Evolutionary conservation across 148 eudicot species (phyloP), one percentile per base, ranked within the genome.

Genomic region (Pouteria glomerata): DNA sequence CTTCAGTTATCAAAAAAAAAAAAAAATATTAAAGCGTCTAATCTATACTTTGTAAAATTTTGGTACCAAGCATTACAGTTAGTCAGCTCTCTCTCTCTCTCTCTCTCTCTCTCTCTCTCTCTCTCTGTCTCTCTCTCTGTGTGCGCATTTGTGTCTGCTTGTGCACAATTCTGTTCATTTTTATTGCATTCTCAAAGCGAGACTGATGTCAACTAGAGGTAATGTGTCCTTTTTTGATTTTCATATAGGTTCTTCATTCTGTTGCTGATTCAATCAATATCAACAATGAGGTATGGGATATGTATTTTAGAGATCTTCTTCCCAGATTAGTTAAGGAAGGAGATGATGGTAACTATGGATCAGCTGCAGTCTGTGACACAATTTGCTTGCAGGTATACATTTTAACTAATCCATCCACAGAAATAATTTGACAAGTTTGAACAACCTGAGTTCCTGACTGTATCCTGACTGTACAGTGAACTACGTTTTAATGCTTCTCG

Each of bases 301-400:
- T 89, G 85, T 95, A 95, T 83, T 91, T 95, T 76, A 85, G 79
- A 50, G 86, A 85, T 78, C 84, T 95, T 80, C 89, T 95, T 66
- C 96, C 98, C 33, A 77, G 98, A 72, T 78, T 95, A 62, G 98
- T 88, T 6, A 89, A 83, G 79, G 70, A 81, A 71, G 98, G 98
- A 16, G 82, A 86, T 76, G 98, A 95, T 56, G 93, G 98, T n/a
- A 91, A 95, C 71, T 89, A 73, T 55, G 98, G 98, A 50, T 88
- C 97, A 70, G 57, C 90, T 76, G 96, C 96, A 29, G 74, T 78
- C 27, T 94, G 96, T 69, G 98, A 94, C 81, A 87, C 93, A 37
- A 78, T 88, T 13, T 91, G 96, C 88, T 85, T 94, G 77, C 97
- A 91, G 96, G 97, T 94, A 82, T 31, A 6, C 35, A 26, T 41